Base-by-base conservation (phyloP, 108 stramenopile species). In the Hondaea fermentalgiana region DNA sequence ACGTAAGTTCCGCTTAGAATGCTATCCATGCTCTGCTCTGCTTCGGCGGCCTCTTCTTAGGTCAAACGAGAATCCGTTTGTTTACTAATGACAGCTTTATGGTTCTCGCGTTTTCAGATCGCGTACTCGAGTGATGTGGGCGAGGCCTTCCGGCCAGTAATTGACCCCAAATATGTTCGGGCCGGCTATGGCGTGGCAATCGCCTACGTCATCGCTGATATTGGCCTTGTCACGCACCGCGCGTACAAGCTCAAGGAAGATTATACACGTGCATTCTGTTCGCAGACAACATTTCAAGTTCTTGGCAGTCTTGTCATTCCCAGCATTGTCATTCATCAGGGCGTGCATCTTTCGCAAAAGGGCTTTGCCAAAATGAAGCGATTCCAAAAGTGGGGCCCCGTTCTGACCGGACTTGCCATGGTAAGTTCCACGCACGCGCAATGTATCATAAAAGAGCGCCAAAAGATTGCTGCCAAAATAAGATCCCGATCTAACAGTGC, bases 141-240 rank as follows among this genome's bases (percentile, higher is more conserved):
- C 47, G 88, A 88, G 60, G 28, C 60, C 45, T 43, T 88, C 42
- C 88, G 88, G 16, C 88, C 88, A 0, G 88, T 88, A n/a, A 43
- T 88, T 16, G 28, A 69, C 29, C 88, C 88, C 45, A 35, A 69
- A 14, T 28, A 60, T 19, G 59, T 87, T 5, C 57, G n/a, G 10
- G 25, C 51, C 60, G 60, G 60, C 43, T 88, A 88, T 19, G 88
- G 88, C 23, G 47, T 88, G 16, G 88, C 88, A 5, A 59, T 88
- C 44, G 59, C 60, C 12, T 88, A 88, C 60, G 88, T 88, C 5
- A 6, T 60, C 60, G 60, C 60, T 8, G 88, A 88, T 28, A 2
- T 60, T 25, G 88, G 88, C 6, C 35, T n/a, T 17, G 60, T n/a
- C 45, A 53, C 58, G 28, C 21, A 64, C 28, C 45, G 28, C 47